Base-by-base conservation (phyloP, 257 asterid species). In the Paraleonurus japonicus region DNA sequence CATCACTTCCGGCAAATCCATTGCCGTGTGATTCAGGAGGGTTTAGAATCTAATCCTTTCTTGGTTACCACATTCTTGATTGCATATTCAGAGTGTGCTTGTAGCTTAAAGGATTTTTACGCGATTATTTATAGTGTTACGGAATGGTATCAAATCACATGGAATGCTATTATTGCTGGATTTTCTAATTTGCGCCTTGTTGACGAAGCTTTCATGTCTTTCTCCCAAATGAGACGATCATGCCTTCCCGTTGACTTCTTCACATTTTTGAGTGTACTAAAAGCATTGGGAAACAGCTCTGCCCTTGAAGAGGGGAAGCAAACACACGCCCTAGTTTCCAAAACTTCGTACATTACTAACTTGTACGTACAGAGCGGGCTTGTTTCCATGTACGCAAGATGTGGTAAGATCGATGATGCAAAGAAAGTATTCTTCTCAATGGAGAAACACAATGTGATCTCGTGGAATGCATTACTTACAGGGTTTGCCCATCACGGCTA, bases 161-260 rank as follows among this genome's bases (percentile, higher is more conserved):
- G 88, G 89, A 89, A 89, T 81, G 93, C 87, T 22, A 84, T 82
- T 55, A 81, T 87, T 64, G 86, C 91, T 20, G 93, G 91, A 68
- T 79, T 80, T 78, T 75, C 89, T 27, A 87, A 82, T 51, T 37
- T 89, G 32, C 89, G 85, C 7, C 24, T 59, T n/a, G 81, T 79
- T 17, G 85, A 82, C 59, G 82, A 82, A 80, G 89, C 93, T 7
- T 53, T 83, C 54, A 23, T 30, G 9, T 79, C 71, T 78, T 87
- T 89, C 61, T 65, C 82, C 9, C 51, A 37, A 51, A 87, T 89
- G 93, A 84, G 84, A 32, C 76, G 20, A 33, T 71, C 64, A 16
- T 86, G 86, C 33, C 27, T 80, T 28, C 11, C 33, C 19, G 62
- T 83, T 30, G 87, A 89, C 61, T 61, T 54, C 4, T 87, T 83